Evolutionary conservation across 257 asterid genomes (phyloP).

Genomic region (Jasminum sambac): DNA sequence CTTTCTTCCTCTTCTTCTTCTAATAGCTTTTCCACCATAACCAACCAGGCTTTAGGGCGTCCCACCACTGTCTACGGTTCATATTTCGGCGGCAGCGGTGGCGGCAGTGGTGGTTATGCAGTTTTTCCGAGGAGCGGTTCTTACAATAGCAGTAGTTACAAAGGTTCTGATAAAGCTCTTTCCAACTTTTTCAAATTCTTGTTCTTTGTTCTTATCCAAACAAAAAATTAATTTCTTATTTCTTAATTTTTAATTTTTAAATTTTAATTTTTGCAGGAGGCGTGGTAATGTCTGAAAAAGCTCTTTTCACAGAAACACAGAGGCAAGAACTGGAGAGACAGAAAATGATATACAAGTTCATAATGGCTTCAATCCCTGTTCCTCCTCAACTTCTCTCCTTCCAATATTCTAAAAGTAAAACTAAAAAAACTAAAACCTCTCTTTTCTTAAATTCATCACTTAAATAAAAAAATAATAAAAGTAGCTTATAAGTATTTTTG

Average conservation of each 20-base stretch:
- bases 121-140: constrained; percentile 28
- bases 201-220: constrained; percentile 1
- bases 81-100: constrained; percentile 19
- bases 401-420: background rate
- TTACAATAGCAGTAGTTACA: constrained; percentile 7
- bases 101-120: constrained; percentile 10
- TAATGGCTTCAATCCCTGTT: constrained; percentile 51
- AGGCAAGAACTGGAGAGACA: constrained; percentile 72
- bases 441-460: too few species aligned
- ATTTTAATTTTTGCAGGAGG: constrained; percentile 26
- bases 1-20: constrained; percentile 1
- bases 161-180: constrained; percentile 25
- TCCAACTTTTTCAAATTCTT: background rate
- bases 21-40: constrained; percentile 5
- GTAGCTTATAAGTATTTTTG: too few species aligned
- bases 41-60: constrained; percentile 25
- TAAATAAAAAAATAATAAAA: too few species aligned
- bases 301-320: constrained; percentile 57
- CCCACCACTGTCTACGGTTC: constrained; percentile 26
- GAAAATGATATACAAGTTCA: constrained; percentile 51
- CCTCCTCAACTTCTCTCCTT: constrained; percentile 54
- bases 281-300: constrained; percentile 31
- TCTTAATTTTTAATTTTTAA: background rate
- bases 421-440: background rate
- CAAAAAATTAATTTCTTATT: background rate